phyloP scores from a whole-genome alignment of 805 yeast species.

The Barnettozyma vustinii region DNA sequence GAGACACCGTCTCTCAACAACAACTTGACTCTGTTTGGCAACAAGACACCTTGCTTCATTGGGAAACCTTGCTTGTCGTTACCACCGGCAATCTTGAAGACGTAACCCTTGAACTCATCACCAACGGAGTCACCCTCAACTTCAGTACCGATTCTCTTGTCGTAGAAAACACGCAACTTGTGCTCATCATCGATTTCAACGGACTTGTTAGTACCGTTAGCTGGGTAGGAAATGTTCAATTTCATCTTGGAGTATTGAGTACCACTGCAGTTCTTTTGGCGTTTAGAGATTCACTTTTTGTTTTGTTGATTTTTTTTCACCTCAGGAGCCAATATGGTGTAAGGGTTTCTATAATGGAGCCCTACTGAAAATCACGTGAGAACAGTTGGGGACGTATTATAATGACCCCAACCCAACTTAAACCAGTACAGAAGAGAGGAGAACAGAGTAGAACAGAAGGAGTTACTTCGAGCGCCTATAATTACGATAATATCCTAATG shows the following conservation, averaged over 20 bases:
- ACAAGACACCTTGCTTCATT: constrained; percentile 99
- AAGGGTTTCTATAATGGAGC: constrained; percentile 3
- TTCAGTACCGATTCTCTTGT: constrained; percentile 99
- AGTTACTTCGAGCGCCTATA: neutral
- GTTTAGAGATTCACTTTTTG: neutral
- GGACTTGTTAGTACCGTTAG: constrained; percentile 99
- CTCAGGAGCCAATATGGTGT: neutral
- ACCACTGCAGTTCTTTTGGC: neutral
- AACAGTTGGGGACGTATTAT: no score
- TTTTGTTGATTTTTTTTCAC: constrained; percentile 5
- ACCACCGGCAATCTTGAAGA: constrained; percentile 99
- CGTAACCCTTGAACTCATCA: constrained; percentile 98
- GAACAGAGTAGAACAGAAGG: neutral
- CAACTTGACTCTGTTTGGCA: constrained; percentile 98
- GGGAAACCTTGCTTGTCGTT: constrained; percentile 99
- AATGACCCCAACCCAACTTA: no score
- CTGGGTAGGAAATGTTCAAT: constrained; percentile 99
- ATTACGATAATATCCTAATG: constrained; percentile 2
- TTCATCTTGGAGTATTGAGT: constrained; percentile 8
- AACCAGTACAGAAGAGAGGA: neutral
- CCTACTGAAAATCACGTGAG: neutral
- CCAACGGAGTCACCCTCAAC: constrained; percentile 98
- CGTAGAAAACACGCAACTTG: constrained; percentile 97
- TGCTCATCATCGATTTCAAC: constrained; percentile 98
- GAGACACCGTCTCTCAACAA: constrained; percentile 91